phyloP scores from a whole-genome alignment of 768 basidiomycete species.

The Tulasnella sp. region DNA sequence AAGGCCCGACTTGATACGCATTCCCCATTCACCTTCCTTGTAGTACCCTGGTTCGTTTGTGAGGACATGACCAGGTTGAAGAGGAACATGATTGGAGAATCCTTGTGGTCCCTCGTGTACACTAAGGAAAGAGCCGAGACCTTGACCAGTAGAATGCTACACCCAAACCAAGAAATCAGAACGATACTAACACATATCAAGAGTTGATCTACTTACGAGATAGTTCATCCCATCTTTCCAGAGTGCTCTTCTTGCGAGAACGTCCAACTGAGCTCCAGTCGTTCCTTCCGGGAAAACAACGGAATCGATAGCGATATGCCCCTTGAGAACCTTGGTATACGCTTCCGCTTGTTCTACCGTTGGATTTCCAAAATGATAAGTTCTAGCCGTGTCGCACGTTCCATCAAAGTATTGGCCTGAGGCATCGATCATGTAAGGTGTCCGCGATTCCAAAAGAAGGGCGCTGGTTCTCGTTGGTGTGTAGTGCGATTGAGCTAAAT shows the following conservation, averaged over 20 bases:
- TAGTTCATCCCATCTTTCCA: conserved; percentile 61
- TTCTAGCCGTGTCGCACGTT: conserved; percentile 45
- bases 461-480: conserved; percentile 56
- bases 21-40: conserved; percentile 67
- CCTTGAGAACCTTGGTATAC: conserved; percentile 89
- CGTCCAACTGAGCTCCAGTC: conserved; percentile 69
- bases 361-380: conserved; percentile 69
- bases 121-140: conserved; percentile 67
- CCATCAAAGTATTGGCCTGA: conserved; percentile 85
- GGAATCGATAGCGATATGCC: conserved; percentile 88
- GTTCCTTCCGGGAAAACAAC: conserved; percentile 88
- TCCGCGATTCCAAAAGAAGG: conserved; percentile 58
- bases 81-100: conserved; percentile 53
- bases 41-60: conserved; percentile 95
- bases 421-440: conserved; percentile 88
- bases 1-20: conserved; percentile 83
- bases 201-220: conserved; percentile 12
- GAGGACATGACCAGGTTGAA: conserved; percentile 75
- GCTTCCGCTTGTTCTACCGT: conserved; percentile 76
- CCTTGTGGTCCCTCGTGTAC: conserved; percentile 45
- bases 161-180: neutral
- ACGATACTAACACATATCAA: neutral
- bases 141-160: conserved; percentile 88
- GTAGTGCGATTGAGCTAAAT: conserved; percentile 78
- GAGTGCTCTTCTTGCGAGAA: conserved; percentile 71